Evolutionary conservation across 2,329 filamentous ascomycete genomes (phyloP).

Genomic region (Arthrobotrys iridis): DNA sequence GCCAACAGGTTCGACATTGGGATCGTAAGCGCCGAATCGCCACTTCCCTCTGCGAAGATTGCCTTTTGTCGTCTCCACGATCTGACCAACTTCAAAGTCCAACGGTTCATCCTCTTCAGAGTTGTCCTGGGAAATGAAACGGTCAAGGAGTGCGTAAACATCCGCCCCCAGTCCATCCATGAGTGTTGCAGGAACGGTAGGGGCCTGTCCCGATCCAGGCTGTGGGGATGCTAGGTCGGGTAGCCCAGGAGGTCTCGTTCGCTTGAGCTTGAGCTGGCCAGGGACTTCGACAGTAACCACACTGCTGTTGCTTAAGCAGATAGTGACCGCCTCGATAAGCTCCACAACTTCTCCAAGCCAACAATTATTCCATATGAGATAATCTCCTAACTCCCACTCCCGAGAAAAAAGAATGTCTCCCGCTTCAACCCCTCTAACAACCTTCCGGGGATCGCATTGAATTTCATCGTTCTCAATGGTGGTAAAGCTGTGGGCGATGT

Average conservation of each 20-base stretch:
- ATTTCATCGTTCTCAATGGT: slow-evolving; percentile 58
- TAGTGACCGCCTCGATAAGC: slow-evolving; percentile 65
- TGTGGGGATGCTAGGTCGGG: neutral
- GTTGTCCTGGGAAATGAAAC: slow-evolving; percentile 38
- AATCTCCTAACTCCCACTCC: slow-evolving; percentile 65
- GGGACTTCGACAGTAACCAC: slow-evolving; percentile 67
- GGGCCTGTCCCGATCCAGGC: slow-evolving; percentile 51
- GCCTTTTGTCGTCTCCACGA: slow-evolving; percentile 66
- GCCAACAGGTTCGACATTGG: slow-evolving; percentile 65
- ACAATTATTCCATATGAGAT: slow-evolving; percentile 66
- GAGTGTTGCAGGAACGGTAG: neutral
- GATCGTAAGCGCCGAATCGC: slow-evolving; percentile 66
- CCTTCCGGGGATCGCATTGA: slow-evolving; percentile 56
- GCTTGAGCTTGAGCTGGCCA: slow-evolving; percentile 62
- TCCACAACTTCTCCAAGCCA: slow-evolving; percentile 69
- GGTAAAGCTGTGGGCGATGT: slow-evolving; percentile 53
- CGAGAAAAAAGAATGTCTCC: slow-evolving; percentile 64
- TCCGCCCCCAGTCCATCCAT: slow-evolving; percentile 2
- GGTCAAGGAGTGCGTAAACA: slow-evolving; percentile 36
- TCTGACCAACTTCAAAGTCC: slow-evolving; percentile 63
- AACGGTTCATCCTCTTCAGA: slow-evolving; percentile 60
- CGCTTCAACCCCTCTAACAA: slow-evolving; percentile 60
- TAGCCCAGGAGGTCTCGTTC: slow-evolving; percentile 53
- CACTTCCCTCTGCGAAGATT: slow-evolving; percentile 67
- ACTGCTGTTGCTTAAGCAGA: slow-evolving; percentile 67